phyloP scores from a whole-genome alignment of 148 eudicot genomes.

The Arbutus unedo region DNA sequence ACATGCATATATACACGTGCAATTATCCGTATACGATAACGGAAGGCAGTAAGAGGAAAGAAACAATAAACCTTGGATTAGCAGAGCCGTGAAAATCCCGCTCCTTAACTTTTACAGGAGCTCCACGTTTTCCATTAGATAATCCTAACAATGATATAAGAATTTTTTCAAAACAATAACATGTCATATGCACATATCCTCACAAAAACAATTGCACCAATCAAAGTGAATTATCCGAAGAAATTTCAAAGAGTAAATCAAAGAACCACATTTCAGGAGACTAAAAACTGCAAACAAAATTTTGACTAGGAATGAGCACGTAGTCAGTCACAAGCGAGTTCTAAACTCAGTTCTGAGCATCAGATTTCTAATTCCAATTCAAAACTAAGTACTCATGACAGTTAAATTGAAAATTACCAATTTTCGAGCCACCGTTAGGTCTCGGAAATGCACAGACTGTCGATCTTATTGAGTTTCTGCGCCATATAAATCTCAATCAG shows the following conservation, averaged over 20 bases:
- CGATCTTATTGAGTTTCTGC: neutral
- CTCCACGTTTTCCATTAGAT: constrained; percentile 33
- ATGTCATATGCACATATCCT: neutral
- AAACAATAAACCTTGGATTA: constrained; percentile 36
- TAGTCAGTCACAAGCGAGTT: no score
- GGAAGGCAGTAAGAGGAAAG: neutral
- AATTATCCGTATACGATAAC: neutral
- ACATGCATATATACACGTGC: neutral
- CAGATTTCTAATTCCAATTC: no score
- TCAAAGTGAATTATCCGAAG: neutral
- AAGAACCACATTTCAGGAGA: neutral
- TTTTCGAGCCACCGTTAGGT: neutral
- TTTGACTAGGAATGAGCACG: no score
- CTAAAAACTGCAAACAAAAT: neutral
- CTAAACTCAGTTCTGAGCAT: no score
- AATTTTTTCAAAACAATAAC: neutral
- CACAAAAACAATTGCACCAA: neutral
- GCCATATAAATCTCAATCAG: neutral
- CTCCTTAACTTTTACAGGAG: constrained; percentile 38
- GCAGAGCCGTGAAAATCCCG: constrained; percentile 24
- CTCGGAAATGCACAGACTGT: neutral
- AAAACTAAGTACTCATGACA: no score
- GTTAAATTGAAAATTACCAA: neutral
- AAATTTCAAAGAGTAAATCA: neutral
- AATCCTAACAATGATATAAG: constrained; percentile 36